Base-by-base conservation (phyloP, 768 basidiomycete species). In the Naganishia vishniacii region DNA sequence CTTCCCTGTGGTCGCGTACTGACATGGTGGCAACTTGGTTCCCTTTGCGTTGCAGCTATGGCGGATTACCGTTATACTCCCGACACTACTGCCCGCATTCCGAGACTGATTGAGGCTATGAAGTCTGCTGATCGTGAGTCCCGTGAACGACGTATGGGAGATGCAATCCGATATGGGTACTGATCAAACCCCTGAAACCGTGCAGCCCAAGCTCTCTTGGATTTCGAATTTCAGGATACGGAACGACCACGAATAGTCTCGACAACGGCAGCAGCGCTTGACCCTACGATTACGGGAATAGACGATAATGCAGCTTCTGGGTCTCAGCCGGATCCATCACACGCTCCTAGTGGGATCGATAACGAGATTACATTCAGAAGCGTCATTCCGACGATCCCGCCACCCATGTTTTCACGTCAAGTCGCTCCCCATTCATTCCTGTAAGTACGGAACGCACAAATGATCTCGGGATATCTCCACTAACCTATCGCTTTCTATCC, bases 51-150 rank as follows among this genome's bases (percentile, higher is more conserved):
- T 28, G 32, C 63, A 97, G 94, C 86, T 63, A 91, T 97, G 88
- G 89, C 86, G 41, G 94, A 98, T 75, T 95, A 85, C 74, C 92
- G 95, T 76, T 95, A 85, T 76, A 83, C 86, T 65, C 90, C 90
- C 1, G 81, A 87, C 62, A 78, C 81, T 73, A 75, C 83, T 15
- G 91, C 94, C 71, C 85, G 87, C 2, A 78, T 90, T 3, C 76
- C 85, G 1, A 80, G 84, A 63, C 78, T 98, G 60, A 85, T 89
- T 4, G 69, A 81, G 13, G 83, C 89, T 0, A 86, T 97, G 84
- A 83, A 85, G 49, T 80, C 80, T 6, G 85, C 95, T 82, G 87
- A 98, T 68, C 88, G 94, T 94, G 72, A 60, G 83, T 64, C 20
- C 4, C 15, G 31, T 41, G 9, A 31, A 3, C 4, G 20, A 44